Evolutionary conservation across 2,329 filamentous ascomycete genomes (phyloP), one percentile per base, ranked within the genome.

Genomic region (Chaetomium sp.): DNA sequence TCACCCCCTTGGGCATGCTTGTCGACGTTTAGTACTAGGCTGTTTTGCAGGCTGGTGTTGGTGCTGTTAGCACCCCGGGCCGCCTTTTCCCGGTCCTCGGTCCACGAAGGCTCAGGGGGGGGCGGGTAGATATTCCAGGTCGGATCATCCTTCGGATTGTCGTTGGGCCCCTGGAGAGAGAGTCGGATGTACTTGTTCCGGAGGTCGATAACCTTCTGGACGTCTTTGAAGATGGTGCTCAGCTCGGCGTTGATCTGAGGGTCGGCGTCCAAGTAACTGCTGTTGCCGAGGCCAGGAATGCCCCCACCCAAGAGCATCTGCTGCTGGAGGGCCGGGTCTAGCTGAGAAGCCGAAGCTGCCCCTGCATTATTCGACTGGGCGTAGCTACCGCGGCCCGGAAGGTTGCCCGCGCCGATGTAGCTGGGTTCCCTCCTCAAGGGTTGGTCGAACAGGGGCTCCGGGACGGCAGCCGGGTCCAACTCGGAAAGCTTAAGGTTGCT

Each of bases 21-120:
- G 68, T 77, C 71, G 55, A 69, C 66, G 21, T 71, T 74, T 61
- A 83, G 63, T 19, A 81, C 75, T 69, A 77, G 72, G 70, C 83
- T 85, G 66, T 81, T 84, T 56, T 72, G 76, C 69, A 83, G 70
- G 69, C 82, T 85, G 67, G 80, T 81, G 57, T 69, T 74, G 16
- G 73, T 74, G 56, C 78, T 79, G 60, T 72, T 76, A 65, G 76
- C 72, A 59, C 75, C 69, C 16, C 71, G 69, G 16, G 59, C 56
- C 10, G 67, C 64, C 61, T 73, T 75, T 33, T 77, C 75, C 38
- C 74, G 72, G 19, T 83, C 84, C 66, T 87, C 87, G 65, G 88
- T 84, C 94, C 95, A 98, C 2, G 92, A 91, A 19, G 95, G 95
- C 72, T 96, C 91, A 6, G 94, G 95, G 4, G 93, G 93, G 16